A percentile compares a stretch with the other conserved stretches of the same genome.
These are phyloP conservation scores for Boletus coccyginus DNA, from an alignment of 768 basidiomycete genomes.

Conservation along the genomic window DNA sequence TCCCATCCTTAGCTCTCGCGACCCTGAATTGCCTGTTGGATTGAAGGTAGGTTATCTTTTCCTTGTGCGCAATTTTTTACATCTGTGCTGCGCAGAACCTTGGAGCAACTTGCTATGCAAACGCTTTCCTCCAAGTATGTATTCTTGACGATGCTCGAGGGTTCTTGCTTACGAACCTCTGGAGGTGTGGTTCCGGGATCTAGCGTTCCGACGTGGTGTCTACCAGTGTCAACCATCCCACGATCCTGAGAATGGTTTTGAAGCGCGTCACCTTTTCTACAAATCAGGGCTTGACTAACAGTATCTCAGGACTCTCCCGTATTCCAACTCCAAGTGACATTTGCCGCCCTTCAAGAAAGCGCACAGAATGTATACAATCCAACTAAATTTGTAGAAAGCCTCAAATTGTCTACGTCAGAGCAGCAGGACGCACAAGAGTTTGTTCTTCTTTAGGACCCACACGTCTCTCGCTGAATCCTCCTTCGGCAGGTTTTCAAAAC, in stretches of 20 bases:
- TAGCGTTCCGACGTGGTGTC: conserved; percentile 78
- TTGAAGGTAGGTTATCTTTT: conserved; percentile 50
- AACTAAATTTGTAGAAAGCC: conserved; percentile 75
- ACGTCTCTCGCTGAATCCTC: conserved; percentile 2
- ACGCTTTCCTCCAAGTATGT: conserved; percentile 85
- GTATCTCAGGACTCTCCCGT: conserved; percentile 65
- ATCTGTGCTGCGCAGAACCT: conserved; percentile 60
- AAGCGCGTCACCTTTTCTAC: conserved; percentile 33
- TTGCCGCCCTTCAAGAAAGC: conserved; percentile 82
- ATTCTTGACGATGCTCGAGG: neutral
- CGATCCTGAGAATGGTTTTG: conserved; percentile 42
- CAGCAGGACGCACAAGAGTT: conserved; percentile 99
- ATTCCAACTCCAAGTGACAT: conserved; percentile 74
- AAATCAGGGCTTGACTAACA: neutral
- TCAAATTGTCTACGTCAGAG: conserved; percentile 76
- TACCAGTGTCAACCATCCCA: conserved; percentile 68
- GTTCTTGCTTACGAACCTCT: conserved; percentile 5
- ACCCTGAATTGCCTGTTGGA: conserved; percentile 65
- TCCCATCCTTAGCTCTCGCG: conserved; percentile 50
- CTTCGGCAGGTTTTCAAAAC: conserved; percentile 76
- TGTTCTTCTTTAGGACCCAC: conserved; percentile 19
- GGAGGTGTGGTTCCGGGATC: conserved; percentile 90
- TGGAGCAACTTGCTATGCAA: conserved; percentile 96
- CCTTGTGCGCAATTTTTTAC: neutral
- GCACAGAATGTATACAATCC: conserved; percentile 77